Percentiles rank a stretch among this genome's conserved stretches.
phyloP scores from a whole-genome alignment of 176 grass and related monocot species.

The Poa annua region DNA sequence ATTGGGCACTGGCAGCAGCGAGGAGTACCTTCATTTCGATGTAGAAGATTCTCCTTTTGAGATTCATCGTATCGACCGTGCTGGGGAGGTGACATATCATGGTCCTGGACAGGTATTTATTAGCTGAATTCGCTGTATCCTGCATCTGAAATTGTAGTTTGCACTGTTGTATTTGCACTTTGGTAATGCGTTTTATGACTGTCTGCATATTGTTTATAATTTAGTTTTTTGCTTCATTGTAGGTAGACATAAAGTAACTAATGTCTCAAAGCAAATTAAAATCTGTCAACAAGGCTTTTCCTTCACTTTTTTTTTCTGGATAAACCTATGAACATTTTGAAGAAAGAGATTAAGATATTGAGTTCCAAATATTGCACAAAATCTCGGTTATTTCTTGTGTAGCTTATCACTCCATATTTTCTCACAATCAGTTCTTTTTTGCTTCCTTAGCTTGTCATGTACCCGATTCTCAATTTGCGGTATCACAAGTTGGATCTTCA shows the following conservation, averaged over 20 bases:
- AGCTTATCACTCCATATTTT: not conserved
- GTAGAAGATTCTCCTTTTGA: slow-evolving; percentile 64
- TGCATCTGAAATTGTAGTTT: not conserved
- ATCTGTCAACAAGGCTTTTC: too few species aligned
- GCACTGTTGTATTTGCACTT: not conserved
- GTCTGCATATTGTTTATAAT: not conserved
- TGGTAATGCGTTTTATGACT: not conserved
- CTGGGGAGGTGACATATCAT: slow-evolving; percentile 93
- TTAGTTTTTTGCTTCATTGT: not conserved
- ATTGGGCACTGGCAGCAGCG: slow-evolving; percentile 49
- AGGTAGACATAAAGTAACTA: not conserved
- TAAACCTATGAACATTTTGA: not conserved
- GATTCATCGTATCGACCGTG: slow-evolving; percentile 66
- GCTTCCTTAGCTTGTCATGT: slow-evolving; percentile 76
- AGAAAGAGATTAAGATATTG: not conserved
- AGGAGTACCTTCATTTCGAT: slow-evolving; percentile 71
- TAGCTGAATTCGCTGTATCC: not conserved
- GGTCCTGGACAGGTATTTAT: slow-evolving; percentile 80
- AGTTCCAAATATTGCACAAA: not conserved
- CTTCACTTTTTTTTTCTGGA: not conserved
- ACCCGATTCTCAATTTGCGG: slow-evolving; percentile 82
- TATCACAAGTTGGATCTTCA: slow-evolving; percentile 75
- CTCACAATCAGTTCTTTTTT: slow-evolving; percentile 17
- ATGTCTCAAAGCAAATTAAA: not conserved
- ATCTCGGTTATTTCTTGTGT: not conserved